Evolutionary conservation across 2,329 filamentous ascomycete genomes (phyloP), one percentile per base, ranked within the genome.

Genomic region (Grosmannia penicillata): DNA sequence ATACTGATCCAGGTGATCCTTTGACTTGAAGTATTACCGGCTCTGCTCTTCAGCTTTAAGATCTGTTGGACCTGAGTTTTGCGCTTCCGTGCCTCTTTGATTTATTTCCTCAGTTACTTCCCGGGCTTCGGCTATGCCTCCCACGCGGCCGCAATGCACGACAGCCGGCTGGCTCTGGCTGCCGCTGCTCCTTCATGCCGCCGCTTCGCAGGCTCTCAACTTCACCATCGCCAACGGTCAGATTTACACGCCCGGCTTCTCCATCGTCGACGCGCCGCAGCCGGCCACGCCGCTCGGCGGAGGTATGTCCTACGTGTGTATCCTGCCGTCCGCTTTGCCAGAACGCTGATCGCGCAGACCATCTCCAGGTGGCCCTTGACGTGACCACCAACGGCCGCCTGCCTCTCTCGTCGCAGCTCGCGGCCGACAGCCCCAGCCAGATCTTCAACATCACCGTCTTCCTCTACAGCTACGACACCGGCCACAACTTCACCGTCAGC

Each of bases 201-300:
- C 47, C 14, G 42, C 49, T 8, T 10, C 38, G 3, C 14, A 48
- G 8, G 59, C 59, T 6, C 50, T 57, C 30, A 60, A 64, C 43
- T 78, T 79, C 48, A 72, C 68, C 17, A 67, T 74, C 37, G 56
- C 72, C 18, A 72, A 72, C 47, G 78, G 78, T 14, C 75, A 82
- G 48, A 70, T 83, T 38, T 81, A 70, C 49, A 83, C 78, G 0
- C 77, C 78, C 1, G 78, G 78, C 0, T 66, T 82, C 39, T 76
- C 68, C 19, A 69, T 82, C 40, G 59, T 82, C 26, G 69, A 82
- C 54, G 66, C 78, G 24, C 75, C 75, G 11, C 75, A 80, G 44
- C 75, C 75, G 6, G 66, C 68, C 36, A 78, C 75, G 10, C 74
- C 75, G 1, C 52, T 78, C 26, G 75, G 75, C 43, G 75, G 75